A percentile compares a stretch with the other conserved stretches of the same genome.
These are phyloP conservation scores for Paramyrothecium roridum DNA, from an alignment of 2,329 filamentous ascomycete species.

Conservation along the genomic window DNA sequence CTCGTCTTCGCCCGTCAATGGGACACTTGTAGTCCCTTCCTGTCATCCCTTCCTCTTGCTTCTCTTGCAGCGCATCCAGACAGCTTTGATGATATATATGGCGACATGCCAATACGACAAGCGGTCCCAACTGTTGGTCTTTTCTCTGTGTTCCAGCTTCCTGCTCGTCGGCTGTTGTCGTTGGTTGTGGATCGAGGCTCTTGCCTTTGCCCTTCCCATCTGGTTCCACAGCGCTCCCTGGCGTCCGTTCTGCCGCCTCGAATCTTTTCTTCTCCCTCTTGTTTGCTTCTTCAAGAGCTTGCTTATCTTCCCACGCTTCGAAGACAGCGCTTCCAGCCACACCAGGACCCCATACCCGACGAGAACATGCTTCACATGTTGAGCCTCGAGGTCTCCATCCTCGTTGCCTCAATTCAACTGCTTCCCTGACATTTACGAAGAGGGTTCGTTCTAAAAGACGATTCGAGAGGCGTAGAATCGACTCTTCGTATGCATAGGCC, in stretches of 20 bases:
- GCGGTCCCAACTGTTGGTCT: conserved; percentile 55
- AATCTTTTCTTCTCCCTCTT: conserved; percentile 40
- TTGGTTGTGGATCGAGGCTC: conserved; percentile 32
- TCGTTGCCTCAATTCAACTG: conserved; percentile 70
- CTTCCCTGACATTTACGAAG: conserved; percentile 77
- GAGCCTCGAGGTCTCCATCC: conserved; percentile 89
- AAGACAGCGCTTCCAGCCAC: conserved; percentile 70
- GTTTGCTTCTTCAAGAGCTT: conserved; percentile 42
- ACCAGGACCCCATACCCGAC: conserved; percentile 84
- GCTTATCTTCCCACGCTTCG: conserved; percentile 73
- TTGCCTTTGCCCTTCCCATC: conserved; percentile 42
- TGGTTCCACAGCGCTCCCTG: conserved; percentile 28
- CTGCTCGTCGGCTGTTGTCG: conserved; percentile 33
- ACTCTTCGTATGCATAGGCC: conserved; percentile 93
- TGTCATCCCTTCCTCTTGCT: conserved; percentile 45
- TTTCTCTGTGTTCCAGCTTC: conserved; percentile 13
- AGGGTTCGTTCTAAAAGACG: conserved; percentile 83
- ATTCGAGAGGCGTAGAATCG: conserved; percentile 80
- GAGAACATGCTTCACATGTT: conserved; percentile 81
- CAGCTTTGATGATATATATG: conserved; percentile 70
- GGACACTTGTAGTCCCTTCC: conserved; percentile 53
- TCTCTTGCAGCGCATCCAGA: conserved; percentile 61
- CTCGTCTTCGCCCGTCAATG: conserved; percentile 45
- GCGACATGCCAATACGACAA: conserved; percentile 67
- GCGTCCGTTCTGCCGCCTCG: conserved; percentile 29